phyloP scores from a whole-genome alignment of 495 filamentous ascomycete species.

The Penicillium flavigenum region DNA sequence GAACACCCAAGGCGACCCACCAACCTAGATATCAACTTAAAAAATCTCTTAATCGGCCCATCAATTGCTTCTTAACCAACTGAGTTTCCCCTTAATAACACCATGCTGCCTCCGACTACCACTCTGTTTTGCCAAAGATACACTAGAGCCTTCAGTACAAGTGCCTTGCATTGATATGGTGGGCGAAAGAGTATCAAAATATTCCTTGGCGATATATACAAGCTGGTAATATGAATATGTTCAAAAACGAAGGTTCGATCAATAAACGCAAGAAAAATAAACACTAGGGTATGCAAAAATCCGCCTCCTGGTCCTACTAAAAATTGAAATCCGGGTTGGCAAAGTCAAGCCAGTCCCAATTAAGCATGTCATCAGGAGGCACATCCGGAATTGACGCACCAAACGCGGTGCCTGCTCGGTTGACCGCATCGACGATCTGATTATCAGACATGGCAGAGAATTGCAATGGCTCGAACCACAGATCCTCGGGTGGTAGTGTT shows the following conservation, averaged over 20 bases:
- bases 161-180: neutral
- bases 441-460: conserved; percentile 68
- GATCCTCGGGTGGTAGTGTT: conserved; percentile 23
- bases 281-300: conserved; percentile 1
- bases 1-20: neutral
- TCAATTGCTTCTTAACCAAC: too few relatives aligned
- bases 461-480: conserved; percentile 56
- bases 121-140: too few relatives aligned
- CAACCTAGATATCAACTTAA: too few relatives aligned
- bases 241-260: neutral
- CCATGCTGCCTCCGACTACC: too few relatives aligned
- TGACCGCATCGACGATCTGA: conserved; percentile 62
- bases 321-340: conserved; percentile 48
- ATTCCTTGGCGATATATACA: neutral
- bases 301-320: neutral
- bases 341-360: conserved; percentile 62
- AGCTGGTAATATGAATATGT: neutral
- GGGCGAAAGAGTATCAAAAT: neutral
- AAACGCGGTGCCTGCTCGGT: conserved; percentile 56
- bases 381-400: conserved; percentile 53
- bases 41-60: too few relatives aligned
- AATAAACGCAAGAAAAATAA: neutral
- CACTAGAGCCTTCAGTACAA: neutral
- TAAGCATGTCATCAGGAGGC: conserved; percentile 55
- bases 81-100: too few relatives aligned